Percentiles rank a stretch among this genome's conserved stretches.
Evolutionary conservation across 768 basidiomycete genomes (phyloP).

Genomic region (Phallus indusiatus): DNA sequence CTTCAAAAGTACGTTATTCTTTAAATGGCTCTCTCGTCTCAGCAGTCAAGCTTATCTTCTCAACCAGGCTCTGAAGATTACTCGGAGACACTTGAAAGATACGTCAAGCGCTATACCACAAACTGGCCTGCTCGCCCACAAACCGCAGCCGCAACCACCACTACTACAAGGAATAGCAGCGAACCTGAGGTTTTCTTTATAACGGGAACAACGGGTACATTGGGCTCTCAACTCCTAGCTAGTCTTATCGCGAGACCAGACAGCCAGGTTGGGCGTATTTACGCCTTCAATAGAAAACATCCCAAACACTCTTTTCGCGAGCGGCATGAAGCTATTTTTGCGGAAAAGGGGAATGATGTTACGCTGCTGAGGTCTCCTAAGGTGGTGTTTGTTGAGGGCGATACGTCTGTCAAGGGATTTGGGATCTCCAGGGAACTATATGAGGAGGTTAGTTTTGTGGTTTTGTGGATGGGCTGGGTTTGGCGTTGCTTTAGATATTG

Average conservation of each 20-base stretch:
- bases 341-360: slow-evolving; percentile 13
- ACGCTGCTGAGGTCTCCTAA: slow-evolving; percentile 11
- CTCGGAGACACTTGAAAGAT: too few relatives aligned
- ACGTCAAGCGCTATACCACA: too few relatives aligned
- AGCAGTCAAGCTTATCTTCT: too few relatives aligned
- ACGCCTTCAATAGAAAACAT: slow-evolving; percentile 10
- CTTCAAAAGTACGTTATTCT: too few relatives aligned
- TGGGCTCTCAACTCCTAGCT: slow-evolving; percentile 23
- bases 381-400: slow-evolving; percentile 17
- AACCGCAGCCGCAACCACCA: too few relatives aligned
- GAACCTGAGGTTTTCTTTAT: slow-evolving; percentile 20
- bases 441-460: slow-evolving; percentile 6
- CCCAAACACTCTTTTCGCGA: slow-evolving; percentile 6
- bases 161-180: too few relatives aligned
- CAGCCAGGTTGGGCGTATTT: slow-evolving; percentile 1
- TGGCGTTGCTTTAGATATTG: neutral
- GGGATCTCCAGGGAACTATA: neutral
- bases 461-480: neutral
- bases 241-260: slow-evolving; percentile 13
- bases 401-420: slow-evolving; percentile 6
- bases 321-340: slow-evolving; percentile 12
- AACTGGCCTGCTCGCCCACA: too few relatives aligned
- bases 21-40: too few relatives aligned
- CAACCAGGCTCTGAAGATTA: too few relatives aligned
- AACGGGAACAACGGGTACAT: slow-evolving; percentile 19